These are phyloP conservation scores for Gynostemma pentaphyllum DNA, from an alignment of 306 rosid species.

Conservation along the genomic window DNA sequence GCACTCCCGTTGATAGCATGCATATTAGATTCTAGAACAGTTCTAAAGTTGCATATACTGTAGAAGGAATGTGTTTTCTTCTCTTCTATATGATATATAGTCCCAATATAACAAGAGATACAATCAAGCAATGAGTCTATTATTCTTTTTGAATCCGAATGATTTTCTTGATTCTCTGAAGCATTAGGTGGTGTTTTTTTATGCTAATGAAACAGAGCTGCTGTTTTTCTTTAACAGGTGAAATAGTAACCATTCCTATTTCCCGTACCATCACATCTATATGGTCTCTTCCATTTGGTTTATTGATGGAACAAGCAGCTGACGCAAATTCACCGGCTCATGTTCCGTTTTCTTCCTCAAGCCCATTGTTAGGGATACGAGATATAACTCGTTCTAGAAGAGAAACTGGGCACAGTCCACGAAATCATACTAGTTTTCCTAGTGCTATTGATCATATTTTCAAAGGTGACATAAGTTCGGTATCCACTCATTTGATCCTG, in stretches of 20 bases:
- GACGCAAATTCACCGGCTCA: conserved; percentile 33
- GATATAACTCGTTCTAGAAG: conserved; percentile 36
- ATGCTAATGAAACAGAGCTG: conserved; percentile 11
- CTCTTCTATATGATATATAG: neutral
- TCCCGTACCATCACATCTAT: conserved; percentile 49
- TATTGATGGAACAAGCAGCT: conserved; percentile 69
- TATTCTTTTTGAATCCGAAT: neutral
- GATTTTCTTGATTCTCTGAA: neutral
- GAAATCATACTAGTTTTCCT: conserved; percentile 13
- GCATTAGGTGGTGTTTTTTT: neutral
- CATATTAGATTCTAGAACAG: conserved; percentile 4
- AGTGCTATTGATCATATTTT: conserved; percentile 31
- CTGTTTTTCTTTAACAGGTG: conserved; percentile 42
- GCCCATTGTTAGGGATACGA: conserved; percentile 44
- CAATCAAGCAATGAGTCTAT: neutral
- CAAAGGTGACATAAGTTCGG: conserved; percentile 44
- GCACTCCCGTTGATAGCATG: too few species aligned
- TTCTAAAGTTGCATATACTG: neutral
- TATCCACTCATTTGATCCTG: conserved; percentile 71
- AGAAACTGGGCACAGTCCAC: conserved; percentile 33
- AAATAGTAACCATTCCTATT: conserved; percentile 57
- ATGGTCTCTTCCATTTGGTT: conserved; percentile 95
- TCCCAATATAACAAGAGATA: neutral
- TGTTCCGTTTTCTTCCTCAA: conserved; percentile 45
- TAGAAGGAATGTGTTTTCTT: neutral